Conservation (phyloP, 108 stramenopile genomes). For the Pseudonitzschia multiseries region DNA sequence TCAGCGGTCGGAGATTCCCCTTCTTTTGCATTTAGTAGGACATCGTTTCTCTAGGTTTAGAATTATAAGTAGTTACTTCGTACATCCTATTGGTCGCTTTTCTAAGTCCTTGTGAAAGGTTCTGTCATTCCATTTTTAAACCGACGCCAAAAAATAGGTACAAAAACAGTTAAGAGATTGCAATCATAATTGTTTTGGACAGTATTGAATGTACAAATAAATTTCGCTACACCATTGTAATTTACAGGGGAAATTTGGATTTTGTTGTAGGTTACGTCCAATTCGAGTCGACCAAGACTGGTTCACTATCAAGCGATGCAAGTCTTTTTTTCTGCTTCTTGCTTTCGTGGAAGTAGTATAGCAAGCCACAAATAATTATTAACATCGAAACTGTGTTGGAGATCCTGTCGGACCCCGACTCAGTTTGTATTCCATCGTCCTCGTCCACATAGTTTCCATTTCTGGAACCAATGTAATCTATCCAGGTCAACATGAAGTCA, state of each 20-base stretch:
- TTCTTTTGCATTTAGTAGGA: no score
- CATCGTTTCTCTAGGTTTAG: no score
- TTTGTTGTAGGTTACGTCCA: not conserved
- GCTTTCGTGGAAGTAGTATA: slow-evolving; percentile 35
- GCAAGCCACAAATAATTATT: slow-evolving; percentile 27
- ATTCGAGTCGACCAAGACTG: not conserved
- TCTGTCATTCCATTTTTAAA: no score
- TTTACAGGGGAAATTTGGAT: not conserved
- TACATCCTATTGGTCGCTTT: no score
- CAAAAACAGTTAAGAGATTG: no score
- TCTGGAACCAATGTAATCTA: slow-evolving; percentile 50
- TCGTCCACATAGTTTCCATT: slow-evolving; percentile 26
- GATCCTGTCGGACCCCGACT: slow-evolving; percentile 10
- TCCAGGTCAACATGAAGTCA: slow-evolving; percentile 76
- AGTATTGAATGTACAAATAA: not conserved
- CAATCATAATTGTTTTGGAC: no score
- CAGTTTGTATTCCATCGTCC: slow-evolving; percentile 6
- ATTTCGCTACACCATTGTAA: not conserved
- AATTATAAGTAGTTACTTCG: no score
- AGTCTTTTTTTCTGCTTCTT: slow-evolving; percentile 34
- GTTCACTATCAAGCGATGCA: slow-evolving; percentile 29
- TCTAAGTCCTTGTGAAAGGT: no score
- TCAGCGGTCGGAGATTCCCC: no score
- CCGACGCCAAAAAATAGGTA: no score
- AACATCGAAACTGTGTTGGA: slow-evolving; percentile 29